A percentile compares a stretch with the other conserved stretches of the same genome.
Evolutionary conservation across 2,329 filamentous ascomycete genomes (phyloP).

Genomic region (Ceratocystis colombiana): DNA sequence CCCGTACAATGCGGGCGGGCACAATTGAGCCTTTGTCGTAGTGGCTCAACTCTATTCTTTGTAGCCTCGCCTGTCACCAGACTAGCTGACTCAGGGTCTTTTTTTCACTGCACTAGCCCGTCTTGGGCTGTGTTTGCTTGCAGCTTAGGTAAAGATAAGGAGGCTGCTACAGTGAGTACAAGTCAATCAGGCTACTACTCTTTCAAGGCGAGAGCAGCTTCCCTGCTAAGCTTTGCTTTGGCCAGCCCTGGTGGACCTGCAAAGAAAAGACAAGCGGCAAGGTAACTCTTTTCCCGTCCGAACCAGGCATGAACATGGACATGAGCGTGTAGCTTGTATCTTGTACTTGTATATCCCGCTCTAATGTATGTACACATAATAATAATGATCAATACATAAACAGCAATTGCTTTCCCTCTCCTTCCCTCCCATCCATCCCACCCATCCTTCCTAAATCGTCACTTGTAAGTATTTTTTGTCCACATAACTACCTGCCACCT

Average conservation of each 20-base stretch:
- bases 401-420: background rate
- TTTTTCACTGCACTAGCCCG: background rate
- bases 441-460: constrained; percentile 12
- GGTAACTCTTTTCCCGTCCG: background rate
- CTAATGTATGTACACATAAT: background rate
- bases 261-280: background rate
- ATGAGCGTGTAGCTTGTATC: background rate
- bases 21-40: background rate
- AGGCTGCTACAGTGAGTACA: background rate
- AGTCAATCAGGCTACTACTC: background rate
- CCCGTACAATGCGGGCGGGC: background rate
- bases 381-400: constrained; percentile 4
- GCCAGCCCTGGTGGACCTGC: background rate
- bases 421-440: background rate
- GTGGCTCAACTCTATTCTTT: constrained; percentile 10
- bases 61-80: background rate
- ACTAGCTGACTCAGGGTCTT: constrained; percentile 1
- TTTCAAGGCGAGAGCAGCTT: too few relatives aligned
- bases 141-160: background rate
- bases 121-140: background rate
- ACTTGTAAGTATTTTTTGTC: background rate
- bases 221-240: background rate
- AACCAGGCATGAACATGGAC: background rate
- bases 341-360: background rate
- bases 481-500: constrained; percentile 11